Conservation (phyloP, 768 basidiomycete species). For the Lactarius pseudohatsudake region DNA sequence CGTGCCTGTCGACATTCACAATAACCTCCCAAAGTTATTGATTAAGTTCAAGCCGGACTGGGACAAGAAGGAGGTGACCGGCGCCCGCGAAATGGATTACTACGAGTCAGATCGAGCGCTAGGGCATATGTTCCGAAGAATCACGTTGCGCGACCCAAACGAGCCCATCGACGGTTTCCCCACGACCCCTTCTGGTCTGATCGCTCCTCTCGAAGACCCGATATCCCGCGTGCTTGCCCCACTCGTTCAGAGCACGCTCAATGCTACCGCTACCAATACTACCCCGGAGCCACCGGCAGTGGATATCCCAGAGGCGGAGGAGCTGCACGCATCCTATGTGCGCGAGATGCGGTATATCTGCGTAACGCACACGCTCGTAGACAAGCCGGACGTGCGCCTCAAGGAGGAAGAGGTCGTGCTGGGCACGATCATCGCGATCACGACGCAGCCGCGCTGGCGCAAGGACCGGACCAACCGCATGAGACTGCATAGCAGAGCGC, state of each 20-base stretch:
- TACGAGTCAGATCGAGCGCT: no score
- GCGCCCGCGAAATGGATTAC: no score
- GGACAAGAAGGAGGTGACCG: constrained; percentile 43
- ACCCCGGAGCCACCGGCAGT: no score
- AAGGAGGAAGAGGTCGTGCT: constrained; percentile 73
- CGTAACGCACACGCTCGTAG: constrained; percentile 63
- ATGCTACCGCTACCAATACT: no score
- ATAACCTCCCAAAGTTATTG: constrained; percentile 48
- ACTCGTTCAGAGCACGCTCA: no score
- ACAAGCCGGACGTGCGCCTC: constrained; percentile 52
- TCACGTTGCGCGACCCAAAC: no score
- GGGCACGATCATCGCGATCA: constrained; percentile 73
- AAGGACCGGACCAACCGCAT: no score
- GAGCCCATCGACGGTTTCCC: no score
- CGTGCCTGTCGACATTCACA: constrained; percentile 55
- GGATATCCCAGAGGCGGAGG: not conserved
- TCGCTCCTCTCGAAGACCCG: no score
- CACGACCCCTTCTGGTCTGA: no score
- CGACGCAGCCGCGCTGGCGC: constrained; percentile 61
- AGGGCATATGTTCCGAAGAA: no score
- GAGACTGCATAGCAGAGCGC: constrained; percentile 52
- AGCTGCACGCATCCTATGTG: constrained; percentile 51
- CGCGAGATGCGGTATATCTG: constrained; percentile 73
- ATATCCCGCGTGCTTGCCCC: no score
- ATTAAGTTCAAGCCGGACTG: constrained; percentile 81